Base-by-base conservation (phyloP, 2,329 filamentous ascomycete species). In the Eurotiales sp. region DNA sequence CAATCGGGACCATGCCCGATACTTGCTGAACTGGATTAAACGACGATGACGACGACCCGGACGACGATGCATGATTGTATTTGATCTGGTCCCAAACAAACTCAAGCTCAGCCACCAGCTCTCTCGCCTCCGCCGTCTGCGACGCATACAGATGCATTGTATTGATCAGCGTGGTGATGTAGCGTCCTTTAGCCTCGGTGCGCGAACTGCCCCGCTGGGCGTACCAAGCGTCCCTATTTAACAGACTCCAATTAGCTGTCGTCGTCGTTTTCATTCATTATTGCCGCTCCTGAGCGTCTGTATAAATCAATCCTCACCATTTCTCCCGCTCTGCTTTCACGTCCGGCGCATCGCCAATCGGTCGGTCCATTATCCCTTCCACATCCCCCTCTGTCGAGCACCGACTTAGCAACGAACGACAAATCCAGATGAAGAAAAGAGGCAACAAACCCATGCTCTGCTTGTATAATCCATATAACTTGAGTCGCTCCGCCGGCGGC, bases 41-140 rank as follows among this genome's bases (percentile, higher is more conserved):
- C 63, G 63, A 7, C 30, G 51, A 49, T 1, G 46, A n/a, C 14
- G 63, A 66, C 32, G 60, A 61, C 34, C n/a, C n/a, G n/a, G 84
- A 73, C 32, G 85, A 84, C 15, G 81, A 82, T 3, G 86, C 83
- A 10, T 83, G 70, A 8, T 92, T 96, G 60, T 86, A 87, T 70
- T 93, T 95, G 61, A 99, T 92, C 69, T 97, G 93, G 61, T 96
- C 90, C 93, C 93, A 99, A 34, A 99, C 92, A 63, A 97, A 99
- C 72, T 99, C 93, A n/a, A 99, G 82, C 70, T 99, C 93, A 8
- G 85, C 80, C 32, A 97, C 91, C 34, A 99, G 79, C 70, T 95
- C 91, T 54, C 86, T 81, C 7, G 90, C 90, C 66, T 96, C 90
- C 44, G 71, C 64, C 0, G 90, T 96, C 36, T 86, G 80, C 39